These are phyloP conservation scores for Ziziphus jujuba DNA, from an alignment of 306 rosid species.

Conservation along the genomic window DNA sequence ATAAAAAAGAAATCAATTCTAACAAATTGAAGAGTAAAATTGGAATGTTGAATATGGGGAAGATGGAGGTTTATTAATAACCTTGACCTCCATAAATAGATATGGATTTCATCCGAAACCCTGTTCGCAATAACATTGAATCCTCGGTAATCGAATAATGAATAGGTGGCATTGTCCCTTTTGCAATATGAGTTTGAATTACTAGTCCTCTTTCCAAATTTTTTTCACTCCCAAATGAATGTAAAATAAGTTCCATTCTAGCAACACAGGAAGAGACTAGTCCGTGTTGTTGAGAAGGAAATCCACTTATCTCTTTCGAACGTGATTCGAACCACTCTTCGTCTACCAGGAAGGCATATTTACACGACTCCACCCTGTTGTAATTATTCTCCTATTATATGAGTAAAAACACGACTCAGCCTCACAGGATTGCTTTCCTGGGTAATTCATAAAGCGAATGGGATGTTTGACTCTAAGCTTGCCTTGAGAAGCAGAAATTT, in stretches of 20 bases:
- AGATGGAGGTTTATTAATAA: no score
- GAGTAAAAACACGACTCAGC: background rate
- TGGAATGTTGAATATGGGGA: no score
- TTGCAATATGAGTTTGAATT: no score
- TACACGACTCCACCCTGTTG: background rate
- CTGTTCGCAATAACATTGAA: background rate
- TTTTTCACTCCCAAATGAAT: no score
- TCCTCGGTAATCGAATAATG: background rate
- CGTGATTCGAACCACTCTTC: background rate
- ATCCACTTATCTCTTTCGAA: background rate
- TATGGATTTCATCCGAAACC: conserved; percentile 16
- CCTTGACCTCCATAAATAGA: conserved; percentile 6
- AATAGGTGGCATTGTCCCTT: no score
- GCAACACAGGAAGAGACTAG: background rate
- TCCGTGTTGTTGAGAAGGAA: background rate
- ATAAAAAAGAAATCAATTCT: no score
- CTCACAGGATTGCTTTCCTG: background rate
- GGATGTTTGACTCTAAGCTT: conserved; percentile 21
- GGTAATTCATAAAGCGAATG: conserved; percentile 18
- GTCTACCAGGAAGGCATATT: conserved; percentile 6
- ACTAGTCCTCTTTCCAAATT: no score
- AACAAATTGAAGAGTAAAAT: no score
- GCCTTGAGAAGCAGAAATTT: background rate
- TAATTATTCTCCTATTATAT: background rate
- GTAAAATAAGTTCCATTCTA: background rate